Base-by-base conservation (phyloP, 164 flowering plant genomes). In the Piper betle region DNA sequence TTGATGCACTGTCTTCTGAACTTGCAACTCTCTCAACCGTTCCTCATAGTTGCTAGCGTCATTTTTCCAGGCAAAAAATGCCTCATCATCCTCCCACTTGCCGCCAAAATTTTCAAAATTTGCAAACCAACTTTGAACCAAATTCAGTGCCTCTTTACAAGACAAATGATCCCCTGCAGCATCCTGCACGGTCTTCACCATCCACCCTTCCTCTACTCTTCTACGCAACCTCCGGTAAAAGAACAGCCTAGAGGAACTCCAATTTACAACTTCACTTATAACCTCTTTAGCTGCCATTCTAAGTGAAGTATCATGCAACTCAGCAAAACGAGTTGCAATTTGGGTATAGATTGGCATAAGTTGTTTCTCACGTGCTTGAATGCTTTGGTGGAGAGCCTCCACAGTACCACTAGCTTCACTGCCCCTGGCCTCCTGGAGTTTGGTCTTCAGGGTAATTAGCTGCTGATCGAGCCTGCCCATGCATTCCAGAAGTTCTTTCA, bases 241-340 rank as follows among this genome's bases (percentile, higher is more conserved):
- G 84, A 84, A 85, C n/a, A 70, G 66, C n/a, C 99, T 76, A 5
- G 96, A 88, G 41, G 52, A 68, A 42, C 53, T 57, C 99, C 97
- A 94, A 60, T 84, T 84, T 17, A 94, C 77, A 42, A 94, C 96
- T 77, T 86, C 75, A 67, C 57, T 82, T 43, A 91, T 82, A 16
- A 88, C 96, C 57, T 87, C 94, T 78, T 88, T 94, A 12, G 96
- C 95, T 67, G 96, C 96, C 99, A 94, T 91, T 67, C 99, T 80
- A n/a, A 81, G 71, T 25, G 99, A 87, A 52, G 96, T 85, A 64
- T 94, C 99, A 57, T 94, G 99, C 68, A 94, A 77, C 70, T 94
- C 97, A 0, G 99, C 96, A 75, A 94, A 94, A 68, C 74, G 80
- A 33, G 96, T 91, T 62, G 99, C 99, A 70, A 94, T 85, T 69